Conservation (phyloP, 257 asterid species). For the Solanum neorickii region DNA sequence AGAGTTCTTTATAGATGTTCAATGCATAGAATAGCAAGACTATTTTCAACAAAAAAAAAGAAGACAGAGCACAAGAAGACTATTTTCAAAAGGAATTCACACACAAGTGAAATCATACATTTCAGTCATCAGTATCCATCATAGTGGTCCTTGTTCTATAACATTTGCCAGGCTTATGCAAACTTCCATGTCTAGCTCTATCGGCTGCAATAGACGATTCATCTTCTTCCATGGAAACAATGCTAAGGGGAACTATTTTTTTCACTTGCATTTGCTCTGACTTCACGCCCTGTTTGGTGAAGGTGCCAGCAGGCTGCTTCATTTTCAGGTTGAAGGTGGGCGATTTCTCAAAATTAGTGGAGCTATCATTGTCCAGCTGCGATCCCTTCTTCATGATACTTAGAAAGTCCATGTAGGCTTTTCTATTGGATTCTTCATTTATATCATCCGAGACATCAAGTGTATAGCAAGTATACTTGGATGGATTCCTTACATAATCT, state of each 20-base stretch:
- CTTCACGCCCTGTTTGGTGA: conserved; percentile 11
- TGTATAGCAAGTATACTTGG: conserved; percentile 62
- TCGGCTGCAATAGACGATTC: background rate
- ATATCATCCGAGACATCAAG: conserved; percentile 42
- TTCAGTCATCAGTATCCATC: conserved; percentile 1
- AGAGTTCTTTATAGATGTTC: background rate
- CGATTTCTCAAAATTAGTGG: conserved; percentile 24
- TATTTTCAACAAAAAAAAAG: background rate
- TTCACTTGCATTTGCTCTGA: conserved; percentile 6
- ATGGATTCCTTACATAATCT: conserved; percentile 67
- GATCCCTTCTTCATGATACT: conserved; percentile 27
- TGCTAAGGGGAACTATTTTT: conserved; percentile 26
- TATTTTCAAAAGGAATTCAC: background rate
- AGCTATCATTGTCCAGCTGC: conserved; percentile 8
- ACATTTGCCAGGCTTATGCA: conserved; percentile 37
- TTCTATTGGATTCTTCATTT: conserved; percentile 54
- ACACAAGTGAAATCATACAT: background rate
- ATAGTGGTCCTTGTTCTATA: conserved; percentile 38
- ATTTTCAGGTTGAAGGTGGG: conserved; percentile 47
- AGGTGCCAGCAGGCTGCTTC: conserved; percentile 10
- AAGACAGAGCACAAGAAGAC: background rate
- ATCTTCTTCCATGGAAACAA: conserved; percentile 69
- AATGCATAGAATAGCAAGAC: background rate
- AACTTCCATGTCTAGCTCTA: background rate
- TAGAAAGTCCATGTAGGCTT: conserved; percentile 47